These are phyloP conservation scores for Colletotrichum viniferum DNA, from an alignment of 2,329 filamentous ascomycete genomes.

Conservation along the genomic window DNA sequence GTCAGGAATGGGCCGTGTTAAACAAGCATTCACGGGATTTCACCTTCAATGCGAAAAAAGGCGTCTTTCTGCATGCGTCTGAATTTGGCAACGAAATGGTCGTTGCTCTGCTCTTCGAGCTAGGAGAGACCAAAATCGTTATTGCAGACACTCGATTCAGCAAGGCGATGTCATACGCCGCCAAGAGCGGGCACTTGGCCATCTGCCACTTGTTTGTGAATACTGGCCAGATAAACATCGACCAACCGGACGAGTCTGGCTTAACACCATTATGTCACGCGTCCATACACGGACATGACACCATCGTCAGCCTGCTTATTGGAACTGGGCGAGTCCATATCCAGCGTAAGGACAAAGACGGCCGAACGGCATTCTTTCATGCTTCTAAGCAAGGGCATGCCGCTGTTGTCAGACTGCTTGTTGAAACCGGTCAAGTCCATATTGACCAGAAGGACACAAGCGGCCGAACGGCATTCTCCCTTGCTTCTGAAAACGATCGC, in stretches of 20 bases:
- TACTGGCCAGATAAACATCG: fast-evolving
- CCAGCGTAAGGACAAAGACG: background rate
- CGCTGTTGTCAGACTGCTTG: background rate
- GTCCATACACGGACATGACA: fast-evolving
- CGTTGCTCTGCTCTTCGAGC: background rate
- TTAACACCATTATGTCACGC: background rate
- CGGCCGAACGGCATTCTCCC: background rate
- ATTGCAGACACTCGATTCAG: fast-evolving
- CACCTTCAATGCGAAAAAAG: fast-evolving
- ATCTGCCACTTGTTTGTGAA: background rate
- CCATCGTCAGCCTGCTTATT: background rate
- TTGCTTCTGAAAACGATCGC: background rate
- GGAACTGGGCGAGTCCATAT: background rate
- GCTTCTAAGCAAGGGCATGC: background rate
- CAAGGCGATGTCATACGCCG: background rate
- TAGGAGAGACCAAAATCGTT: background rate
- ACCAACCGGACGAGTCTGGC: background rate
- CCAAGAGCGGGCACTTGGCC: fast-evolving
- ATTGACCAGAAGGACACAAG: too few relatives aligned
- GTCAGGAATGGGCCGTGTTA: too few relatives aligned
- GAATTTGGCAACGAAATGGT: background rate
- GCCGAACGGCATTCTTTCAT: background rate
- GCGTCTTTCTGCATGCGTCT: fast-evolving
- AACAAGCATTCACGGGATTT: background rate
- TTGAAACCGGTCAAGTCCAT: background rate